Conservation (phyloP, 352 stramenopile species). For the Globisporangium nodosum region DNA sequence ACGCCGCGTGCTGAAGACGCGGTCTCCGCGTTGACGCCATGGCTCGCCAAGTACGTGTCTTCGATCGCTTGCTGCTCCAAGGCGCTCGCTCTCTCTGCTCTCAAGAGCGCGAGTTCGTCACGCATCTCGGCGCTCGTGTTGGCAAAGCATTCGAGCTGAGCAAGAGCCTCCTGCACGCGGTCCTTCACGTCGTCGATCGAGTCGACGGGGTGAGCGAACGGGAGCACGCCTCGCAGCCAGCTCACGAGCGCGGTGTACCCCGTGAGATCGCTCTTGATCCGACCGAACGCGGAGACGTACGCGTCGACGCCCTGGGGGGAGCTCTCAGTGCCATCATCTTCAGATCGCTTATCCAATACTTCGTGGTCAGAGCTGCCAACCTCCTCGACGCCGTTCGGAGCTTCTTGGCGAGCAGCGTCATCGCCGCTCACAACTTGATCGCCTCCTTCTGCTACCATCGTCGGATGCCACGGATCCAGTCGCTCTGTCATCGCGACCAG, state of each 20-base stretch:
- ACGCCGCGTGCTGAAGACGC: not conserved
- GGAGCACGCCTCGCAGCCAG: conserved; percentile 26
- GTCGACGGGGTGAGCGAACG: conserved; percentile 23
- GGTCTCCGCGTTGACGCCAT: conserved; percentile 6
- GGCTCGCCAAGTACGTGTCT: conserved; percentile 16
- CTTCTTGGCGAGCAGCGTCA: too few species aligned
- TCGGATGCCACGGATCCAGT: conserved; percentile 8
- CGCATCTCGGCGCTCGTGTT: conserved; percentile 16
- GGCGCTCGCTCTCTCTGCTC: conserved; percentile 10
- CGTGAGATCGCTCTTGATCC: conserved; percentile 20
- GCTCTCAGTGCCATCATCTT: too few species aligned
- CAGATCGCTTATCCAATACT: too few species aligned
- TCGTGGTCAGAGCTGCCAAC: conserved; percentile 1
- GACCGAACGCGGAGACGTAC: conserved; percentile 19
- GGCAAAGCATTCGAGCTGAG: conserved; percentile 22
- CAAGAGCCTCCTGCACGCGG: conserved; percentile 18
- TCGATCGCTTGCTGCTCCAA: conserved; percentile 20
- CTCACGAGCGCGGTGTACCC: conserved; percentile 18
- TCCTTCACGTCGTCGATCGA: conserved; percentile 22
- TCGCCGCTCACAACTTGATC: too few species aligned
- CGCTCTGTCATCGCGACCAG: conserved; percentile 16
- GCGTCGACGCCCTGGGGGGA: conserved; percentile 7
- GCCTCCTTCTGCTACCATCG: not conserved
- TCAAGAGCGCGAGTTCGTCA: conserved; percentile 5
- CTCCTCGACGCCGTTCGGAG: not conserved